Percentiles rank a stretch among this genome's conserved stretches.
Evolutionary conservation across 257 asterid species (phyloP).

Genomic region (Scutellaria galericulata): DNA sequence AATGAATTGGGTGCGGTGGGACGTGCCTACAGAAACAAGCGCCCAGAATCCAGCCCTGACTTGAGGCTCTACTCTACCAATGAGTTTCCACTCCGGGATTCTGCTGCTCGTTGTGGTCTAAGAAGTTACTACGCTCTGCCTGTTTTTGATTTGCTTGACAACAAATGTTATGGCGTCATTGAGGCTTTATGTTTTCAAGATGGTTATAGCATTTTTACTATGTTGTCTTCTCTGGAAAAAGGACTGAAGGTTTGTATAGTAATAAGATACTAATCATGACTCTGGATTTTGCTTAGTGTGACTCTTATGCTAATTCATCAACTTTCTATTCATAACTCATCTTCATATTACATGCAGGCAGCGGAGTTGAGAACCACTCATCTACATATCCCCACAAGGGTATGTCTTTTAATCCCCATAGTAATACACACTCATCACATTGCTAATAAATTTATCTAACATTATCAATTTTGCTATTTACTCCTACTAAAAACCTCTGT

Average conservation of each 20-base stretch:
- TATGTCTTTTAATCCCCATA: too few species aligned
- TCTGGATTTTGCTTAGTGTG: too few species aligned
- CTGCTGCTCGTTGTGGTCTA: not conserved
- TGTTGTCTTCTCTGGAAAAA: not conserved
- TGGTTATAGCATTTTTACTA: too few species aligned
- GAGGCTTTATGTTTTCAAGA: not conserved
- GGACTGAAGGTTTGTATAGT: not conserved
- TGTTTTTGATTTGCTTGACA: not conserved
- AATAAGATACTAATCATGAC: too few species aligned
- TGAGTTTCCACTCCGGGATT: slow-evolving; percentile 9
- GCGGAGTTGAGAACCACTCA: slow-evolving; percentile 30
- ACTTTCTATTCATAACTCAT: too few species aligned
- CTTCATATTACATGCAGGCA: slow-evolving; percentile 4
- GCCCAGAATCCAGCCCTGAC: not conserved
- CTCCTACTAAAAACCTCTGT: too few species aligned
- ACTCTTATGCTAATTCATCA: too few species aligned
- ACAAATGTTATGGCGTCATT: not conserved
- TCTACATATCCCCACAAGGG: too few species aligned
- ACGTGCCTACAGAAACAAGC: slow-evolving; percentile 5
- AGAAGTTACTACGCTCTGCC: not conserved
- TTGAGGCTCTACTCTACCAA: slow-evolving; percentile 12
- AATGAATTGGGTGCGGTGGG: slow-evolving; percentile 2
- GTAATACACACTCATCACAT: too few species aligned
- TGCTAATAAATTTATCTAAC: too few species aligned
- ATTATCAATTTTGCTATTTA: too few species aligned